Percentiles rank a stretch among this genome's conserved stretches.
These are phyloP conservation scores for Lunularia cruciata DNA, from an alignment of 225 moss, liverwort and hornwort species.

Conservation along the genomic window DNA sequence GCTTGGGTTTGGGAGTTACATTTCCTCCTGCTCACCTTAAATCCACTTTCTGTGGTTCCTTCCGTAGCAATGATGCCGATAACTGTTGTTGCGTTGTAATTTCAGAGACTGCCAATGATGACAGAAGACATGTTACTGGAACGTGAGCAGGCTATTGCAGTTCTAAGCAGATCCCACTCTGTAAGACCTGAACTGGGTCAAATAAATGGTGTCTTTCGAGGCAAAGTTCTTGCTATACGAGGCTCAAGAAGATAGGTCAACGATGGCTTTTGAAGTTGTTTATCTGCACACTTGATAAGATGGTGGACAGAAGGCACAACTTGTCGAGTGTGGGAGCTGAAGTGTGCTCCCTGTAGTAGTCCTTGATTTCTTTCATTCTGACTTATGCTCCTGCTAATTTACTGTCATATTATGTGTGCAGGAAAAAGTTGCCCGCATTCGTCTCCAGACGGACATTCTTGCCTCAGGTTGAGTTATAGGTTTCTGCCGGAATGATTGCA, in stretches of 20 bases:
- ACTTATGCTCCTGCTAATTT: background rate
- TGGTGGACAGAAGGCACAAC: background rate
- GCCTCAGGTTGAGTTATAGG: slow-evolving; percentile 57
- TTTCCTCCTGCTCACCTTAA: background rate
- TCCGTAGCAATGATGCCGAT: background rate
- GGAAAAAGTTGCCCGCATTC: slow-evolving; percentile 51
- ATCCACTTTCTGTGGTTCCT: background rate
- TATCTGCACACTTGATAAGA: background rate
- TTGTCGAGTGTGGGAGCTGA: too few relatives aligned
- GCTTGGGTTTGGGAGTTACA: background rate
- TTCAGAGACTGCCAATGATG: slow-evolving; percentile 74
- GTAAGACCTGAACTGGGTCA: slow-evolving; percentile 32
- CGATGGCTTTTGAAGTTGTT: background rate
- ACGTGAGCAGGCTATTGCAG: slow-evolving; percentile 75
- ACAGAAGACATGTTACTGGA: slow-evolving; percentile 96
- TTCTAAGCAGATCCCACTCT: slow-evolving; percentile 58
- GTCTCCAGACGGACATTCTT: slow-evolving; percentile 59
- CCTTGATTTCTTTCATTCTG: too few relatives aligned
- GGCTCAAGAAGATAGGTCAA: background rate
- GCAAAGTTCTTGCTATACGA: background rate
- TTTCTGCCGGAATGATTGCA: background rate
- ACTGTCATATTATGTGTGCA: slow-evolving; percentile 32
- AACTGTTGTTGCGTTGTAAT: background rate
- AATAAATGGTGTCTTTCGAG: too few relatives aligned
- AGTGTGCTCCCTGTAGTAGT: too few relatives aligned